A percentile compares a stretch with the other conserved stretches of the same genome.
Evolutionary conservation across 2,329 filamentous ascomycete species (phyloP).

Genomic region (Cladosporium phlei): DNA sequence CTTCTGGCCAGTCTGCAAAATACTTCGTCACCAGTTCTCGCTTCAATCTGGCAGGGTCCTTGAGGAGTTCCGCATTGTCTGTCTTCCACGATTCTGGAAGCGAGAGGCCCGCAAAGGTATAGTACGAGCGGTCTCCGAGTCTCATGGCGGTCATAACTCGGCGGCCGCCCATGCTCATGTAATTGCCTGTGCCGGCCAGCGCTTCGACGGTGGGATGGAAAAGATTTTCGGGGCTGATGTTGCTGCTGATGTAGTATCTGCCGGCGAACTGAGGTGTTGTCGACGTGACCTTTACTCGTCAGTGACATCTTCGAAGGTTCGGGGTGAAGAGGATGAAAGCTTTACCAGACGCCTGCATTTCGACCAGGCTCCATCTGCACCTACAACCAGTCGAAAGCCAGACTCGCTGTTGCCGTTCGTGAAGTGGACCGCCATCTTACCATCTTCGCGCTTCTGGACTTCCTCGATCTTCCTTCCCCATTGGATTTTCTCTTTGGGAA

Average conservation of each 20-base stretch:
- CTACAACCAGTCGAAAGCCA: constrained; percentile 44
- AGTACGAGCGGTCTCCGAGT: constrained; percentile 22
- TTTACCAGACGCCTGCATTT: constrained; percentile 32
- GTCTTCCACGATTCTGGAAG: constrained; percentile 19
- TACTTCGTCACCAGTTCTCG: constrained; percentile 37
- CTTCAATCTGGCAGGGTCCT: constrained; percentile 35
- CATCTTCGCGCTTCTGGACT: constrained; percentile 20
- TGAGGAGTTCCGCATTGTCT: constrained; percentile 15
- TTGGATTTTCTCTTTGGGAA: constrained; percentile 31
- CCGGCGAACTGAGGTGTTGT: constrained; percentile 34
- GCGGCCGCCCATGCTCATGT: constrained; percentile 20
- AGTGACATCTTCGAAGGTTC: background rate
- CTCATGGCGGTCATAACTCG: constrained; percentile 20
- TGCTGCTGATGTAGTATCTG: constrained; percentile 30
- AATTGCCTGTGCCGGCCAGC: constrained; percentile 29
- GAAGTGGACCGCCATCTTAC: constrained; percentile 25
- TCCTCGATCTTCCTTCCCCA: constrained; percentile 30
- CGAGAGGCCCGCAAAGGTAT: constrained; percentile 17
- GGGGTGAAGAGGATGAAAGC: background rate
- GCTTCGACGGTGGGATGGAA: constrained; percentile 23
- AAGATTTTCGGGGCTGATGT: constrained; percentile 26
- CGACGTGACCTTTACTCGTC: constrained; percentile 27
- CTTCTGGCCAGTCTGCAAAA: constrained; percentile 41
- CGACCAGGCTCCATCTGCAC: constrained; percentile 47
- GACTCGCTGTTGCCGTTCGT: constrained; percentile 28